phyloP scores from a whole-genome alignment of 2,329 filamentous ascomycete species.

The Phaeosphaeria sp. region DNA sequence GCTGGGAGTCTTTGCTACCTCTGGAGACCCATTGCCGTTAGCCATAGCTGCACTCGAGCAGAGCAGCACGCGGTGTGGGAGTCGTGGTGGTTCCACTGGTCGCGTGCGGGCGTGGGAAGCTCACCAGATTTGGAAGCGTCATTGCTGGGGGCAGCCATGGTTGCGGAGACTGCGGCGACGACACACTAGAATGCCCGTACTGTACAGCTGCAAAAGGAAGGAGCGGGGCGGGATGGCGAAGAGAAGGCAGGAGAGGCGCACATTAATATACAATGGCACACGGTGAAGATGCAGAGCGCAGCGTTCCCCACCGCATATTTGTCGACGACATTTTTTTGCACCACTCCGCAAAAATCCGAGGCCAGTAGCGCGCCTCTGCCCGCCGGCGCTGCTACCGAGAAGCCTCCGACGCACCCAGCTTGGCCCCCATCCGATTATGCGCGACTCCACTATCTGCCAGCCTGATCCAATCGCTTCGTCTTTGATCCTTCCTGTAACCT shows the following conservation, averaged over 20 bases:
- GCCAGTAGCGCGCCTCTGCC: neutral
- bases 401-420: neutral
- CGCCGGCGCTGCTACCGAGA: neutral
- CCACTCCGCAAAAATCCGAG: too few species aligned
- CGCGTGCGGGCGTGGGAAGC: slow-evolving; percentile 24
- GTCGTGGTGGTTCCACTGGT: neutral
- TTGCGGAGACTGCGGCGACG: slow-evolving; percentile 14
- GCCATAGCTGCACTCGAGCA: slow-evolving; percentile 20
- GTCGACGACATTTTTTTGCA: neutral
- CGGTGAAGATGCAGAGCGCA: slow-evolving; percentile 18
- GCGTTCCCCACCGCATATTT: neutral
- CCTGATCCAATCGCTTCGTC: neutral
- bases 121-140: slow-evolving; percentile 49
- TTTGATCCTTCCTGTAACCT: neutral
- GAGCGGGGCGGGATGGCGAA: slow-evolving; percentile 22
- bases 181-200: slow-evolving; percentile 23
- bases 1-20: slow-evolving; percentile 33
- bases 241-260: slow-evolving; percentile 38
- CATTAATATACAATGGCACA: slow-evolving; percentile 44
- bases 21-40: slow-evolving; percentile 29
- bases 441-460: neutral
- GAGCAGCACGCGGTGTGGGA: neutral
- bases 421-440: neutral
- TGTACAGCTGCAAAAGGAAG: slow-evolving; percentile 32
- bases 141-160: slow-evolving; percentile 46